phyloP scores from a whole-genome alignment of 257 asterid species.

The Lithospermum erythrorhizon region DNA sequence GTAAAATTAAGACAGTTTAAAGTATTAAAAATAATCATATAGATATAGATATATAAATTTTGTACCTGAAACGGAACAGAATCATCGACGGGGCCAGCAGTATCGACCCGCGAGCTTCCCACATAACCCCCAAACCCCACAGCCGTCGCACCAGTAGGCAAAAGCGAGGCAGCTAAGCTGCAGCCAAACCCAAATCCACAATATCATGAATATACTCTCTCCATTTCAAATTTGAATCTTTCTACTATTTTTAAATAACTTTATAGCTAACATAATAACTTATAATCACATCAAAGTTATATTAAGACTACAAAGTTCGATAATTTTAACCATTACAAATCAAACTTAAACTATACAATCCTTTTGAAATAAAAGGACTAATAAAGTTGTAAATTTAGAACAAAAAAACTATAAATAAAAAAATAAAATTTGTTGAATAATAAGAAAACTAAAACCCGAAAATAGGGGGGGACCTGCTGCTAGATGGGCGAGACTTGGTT shows the following conservation, averaged over 20 bases:
- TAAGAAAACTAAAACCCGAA: not conserved
- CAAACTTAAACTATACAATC: not conserved
- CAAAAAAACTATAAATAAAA: not conserved
- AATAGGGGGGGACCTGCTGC: constrained; percentile 65
- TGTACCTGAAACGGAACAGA: constrained; percentile 44
- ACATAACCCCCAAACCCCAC: constrained; percentile 94
- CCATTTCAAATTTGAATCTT: too few species aligned
- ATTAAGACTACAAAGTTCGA: not conserved
- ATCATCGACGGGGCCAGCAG: constrained; percentile 49
- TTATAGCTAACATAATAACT: too few species aligned
- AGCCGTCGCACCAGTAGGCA: constrained; percentile 64
- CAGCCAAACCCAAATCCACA: constrained; percentile 2
- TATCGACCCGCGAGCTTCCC: constrained; percentile 78
- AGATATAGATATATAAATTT: not conserved
- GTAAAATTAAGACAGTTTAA: too few species aligned
- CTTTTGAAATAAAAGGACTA: too few species aligned
- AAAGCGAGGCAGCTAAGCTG: constrained; percentile 85
- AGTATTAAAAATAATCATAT: not conserved
- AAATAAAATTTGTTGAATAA: not conserved
- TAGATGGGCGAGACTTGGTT: constrained; percentile 96
- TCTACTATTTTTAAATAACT: too few species aligned
- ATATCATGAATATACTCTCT: not conserved
- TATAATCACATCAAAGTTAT: too few species aligned
- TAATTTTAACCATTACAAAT: not conserved
- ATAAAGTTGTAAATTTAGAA: too few species aligned